These are phyloP conservation scores for Gnomoniopsis smithogilvyi DNA, from an alignment of 2,329 filamentous ascomycete genomes.

Conservation along the genomic window DNA sequence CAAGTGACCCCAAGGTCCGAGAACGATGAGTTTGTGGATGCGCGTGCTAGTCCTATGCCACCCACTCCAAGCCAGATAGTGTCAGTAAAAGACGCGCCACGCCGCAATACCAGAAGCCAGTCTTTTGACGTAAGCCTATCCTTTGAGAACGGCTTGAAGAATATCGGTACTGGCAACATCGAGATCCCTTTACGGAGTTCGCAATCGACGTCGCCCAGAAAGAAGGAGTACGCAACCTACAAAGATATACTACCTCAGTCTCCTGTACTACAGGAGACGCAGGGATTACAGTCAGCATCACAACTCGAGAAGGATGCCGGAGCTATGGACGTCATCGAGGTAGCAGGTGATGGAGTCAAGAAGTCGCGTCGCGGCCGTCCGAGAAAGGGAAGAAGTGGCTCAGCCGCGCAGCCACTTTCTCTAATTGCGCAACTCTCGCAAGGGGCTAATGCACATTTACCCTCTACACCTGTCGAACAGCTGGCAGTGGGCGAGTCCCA, in stretches of 20 bases:
- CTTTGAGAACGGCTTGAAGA: slow-evolving; percentile 10
- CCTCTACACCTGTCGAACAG: slow-evolving; percentile 16
- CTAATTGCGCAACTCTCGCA: slow-evolving; percentile 18
- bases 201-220: slow-evolving; percentile 14
- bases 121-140: slow-evolving; percentile 40
- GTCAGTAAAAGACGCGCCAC: slow-evolving; percentile 6
- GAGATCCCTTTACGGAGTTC: slow-evolving; percentile 15
- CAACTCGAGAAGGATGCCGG: neutral
- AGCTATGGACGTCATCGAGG: slow-evolving; percentile 6
- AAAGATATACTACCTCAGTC: slow-evolving; percentile 15
- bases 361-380: slow-evolving; percentile 9
- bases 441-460: neutral
- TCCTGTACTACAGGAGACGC: neutral
- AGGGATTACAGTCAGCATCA: neutral
- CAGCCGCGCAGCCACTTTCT: neutral
- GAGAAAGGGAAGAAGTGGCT: neutral
- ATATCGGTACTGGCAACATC: slow-evolving; percentile 8
- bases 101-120: slow-evolving; percentile 10
- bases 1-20: slow-evolving; percentile 40
- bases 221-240: slow-evolving; percentile 9
- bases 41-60: slow-evolving; percentile 39
- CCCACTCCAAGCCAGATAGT: slow-evolving; percentile 27
- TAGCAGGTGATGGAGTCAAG: neutral
- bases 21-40: slow-evolving; percentile 48
- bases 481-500: slow-evolving; percentile 19